These are phyloP conservation scores for Helotiales sp. DNA, from an alignment of 2,329 filamentous ascomycete species.

Conservation along the genomic window DNA sequence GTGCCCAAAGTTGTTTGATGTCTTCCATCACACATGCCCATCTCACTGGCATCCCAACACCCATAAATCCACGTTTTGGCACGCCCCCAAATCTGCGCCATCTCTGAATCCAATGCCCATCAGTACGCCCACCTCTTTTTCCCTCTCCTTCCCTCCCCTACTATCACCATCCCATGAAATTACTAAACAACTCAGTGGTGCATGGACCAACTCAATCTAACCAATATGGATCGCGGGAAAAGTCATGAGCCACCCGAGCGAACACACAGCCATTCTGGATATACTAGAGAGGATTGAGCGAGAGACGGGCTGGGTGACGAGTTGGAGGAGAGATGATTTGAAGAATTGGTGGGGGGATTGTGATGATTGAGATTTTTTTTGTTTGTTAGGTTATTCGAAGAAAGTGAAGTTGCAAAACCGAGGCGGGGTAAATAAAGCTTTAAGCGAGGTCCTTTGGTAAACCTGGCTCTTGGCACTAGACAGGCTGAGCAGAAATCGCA, in stretches of 20 bases:
- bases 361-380: slow-evolving; percentile 13
- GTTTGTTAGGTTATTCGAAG: no score
- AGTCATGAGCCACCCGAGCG: slow-evolving; percentile 50
- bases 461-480: no score
- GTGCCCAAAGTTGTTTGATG: no score
- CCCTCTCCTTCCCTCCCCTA: background rate
- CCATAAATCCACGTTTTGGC: slow-evolving; percentile 51
- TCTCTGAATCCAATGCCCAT: slow-evolving; percentile 50
- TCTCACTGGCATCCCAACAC: no score
- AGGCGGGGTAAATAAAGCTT: no score
- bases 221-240: slow-evolving; percentile 55
- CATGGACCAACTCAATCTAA: slow-evolving; percentile 52
- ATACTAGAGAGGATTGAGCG: slow-evolving; percentile 55
- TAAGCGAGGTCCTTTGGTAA: no score
- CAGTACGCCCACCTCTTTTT: slow-evolving; percentile 33
- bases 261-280: slow-evolving; percentile 52
- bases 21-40: no score
- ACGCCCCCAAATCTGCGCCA: slow-evolving; percentile 52
- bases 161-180: no score
- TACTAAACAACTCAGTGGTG: slow-evolving; percentile 35
- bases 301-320: slow-evolving; percentile 58
- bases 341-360: slow-evolving; percentile 56
- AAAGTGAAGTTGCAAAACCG: no score
- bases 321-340: slow-evolving; percentile 58
- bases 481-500: no score